A percentile compares a stretch with the other conserved stretches of the same genome.
phyloP scores from a whole-genome alignment of 257 asterid genomes.

The Capsicum rhomboideum region DNA sequence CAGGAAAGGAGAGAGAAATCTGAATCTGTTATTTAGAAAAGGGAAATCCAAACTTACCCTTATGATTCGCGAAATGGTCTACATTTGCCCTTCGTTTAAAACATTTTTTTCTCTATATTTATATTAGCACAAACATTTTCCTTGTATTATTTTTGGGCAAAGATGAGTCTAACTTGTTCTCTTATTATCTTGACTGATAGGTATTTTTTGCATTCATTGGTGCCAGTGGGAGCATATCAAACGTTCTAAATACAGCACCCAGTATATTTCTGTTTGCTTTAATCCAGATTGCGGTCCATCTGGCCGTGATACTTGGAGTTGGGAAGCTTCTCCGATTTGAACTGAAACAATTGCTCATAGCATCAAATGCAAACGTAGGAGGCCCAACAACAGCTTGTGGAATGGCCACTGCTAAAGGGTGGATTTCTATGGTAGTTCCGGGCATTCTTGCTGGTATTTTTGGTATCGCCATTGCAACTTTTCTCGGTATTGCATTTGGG shows the following conservation, averaged over 20 bases:
- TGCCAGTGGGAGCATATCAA: constrained; percentile 74
- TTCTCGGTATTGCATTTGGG: constrained; percentile 82
- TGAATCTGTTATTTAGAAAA: neutral
- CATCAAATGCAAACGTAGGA: constrained; percentile 96
- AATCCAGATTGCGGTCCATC: constrained; percentile 71
- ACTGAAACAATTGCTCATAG: constrained; percentile 63
- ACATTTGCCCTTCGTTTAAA: neutral
- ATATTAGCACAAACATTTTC: neutral
- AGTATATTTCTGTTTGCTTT: constrained; percentile 67
- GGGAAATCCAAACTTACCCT: neutral
- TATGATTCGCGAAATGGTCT: neutral
- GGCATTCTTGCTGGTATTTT: constrained; percentile 91
- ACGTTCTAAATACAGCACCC: constrained; percentile 65
- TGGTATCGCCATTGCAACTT: constrained; percentile 79
- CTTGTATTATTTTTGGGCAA: neutral
- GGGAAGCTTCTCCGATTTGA: constrained; percentile 71
- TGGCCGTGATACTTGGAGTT: constrained; percentile 64
- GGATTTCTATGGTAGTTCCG: constrained; percentile 75
- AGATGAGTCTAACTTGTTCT: neutral
- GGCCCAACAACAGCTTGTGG: constrained; percentile 97
- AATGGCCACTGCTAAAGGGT: constrained; percentile 96
- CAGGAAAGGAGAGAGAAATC: neutral
- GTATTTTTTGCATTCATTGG: constrained; percentile 76
- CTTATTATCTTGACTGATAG: constrained; percentile 15
- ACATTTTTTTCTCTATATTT: neutral